Conservation (phyloP, 2,329 filamentous ascomycete genomes). For the Fragosphaeria purpurea region DNA sequence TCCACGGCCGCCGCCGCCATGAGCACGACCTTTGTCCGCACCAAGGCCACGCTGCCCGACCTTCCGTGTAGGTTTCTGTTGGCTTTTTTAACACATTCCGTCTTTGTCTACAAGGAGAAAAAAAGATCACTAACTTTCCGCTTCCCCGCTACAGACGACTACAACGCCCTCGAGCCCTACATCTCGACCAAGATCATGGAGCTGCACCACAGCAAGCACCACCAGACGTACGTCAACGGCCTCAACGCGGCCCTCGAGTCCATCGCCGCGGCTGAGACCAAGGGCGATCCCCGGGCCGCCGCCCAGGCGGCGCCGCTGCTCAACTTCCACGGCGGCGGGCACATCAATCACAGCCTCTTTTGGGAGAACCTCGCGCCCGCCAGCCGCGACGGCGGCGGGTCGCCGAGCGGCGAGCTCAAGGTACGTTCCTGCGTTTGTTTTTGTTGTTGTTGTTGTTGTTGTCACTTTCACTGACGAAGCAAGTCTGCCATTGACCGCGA, state of each 20-base stretch:
- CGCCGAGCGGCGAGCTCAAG: conserved; percentile 52
- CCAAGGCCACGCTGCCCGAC: conserved; percentile 89
- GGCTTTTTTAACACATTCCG: not conserved
- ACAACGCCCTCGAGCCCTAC: conserved; percentile 80
- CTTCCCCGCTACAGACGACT: conserved; percentile 59
- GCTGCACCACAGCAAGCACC: conserved; percentile 70
- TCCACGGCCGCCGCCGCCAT: conserved; percentile 55
- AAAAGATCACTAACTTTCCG: too few species aligned
- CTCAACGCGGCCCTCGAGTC: conserved; percentile 57
- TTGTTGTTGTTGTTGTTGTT: not conserved
- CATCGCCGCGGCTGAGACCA: conserved; percentile 51
- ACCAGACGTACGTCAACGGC: conserved; percentile 68
- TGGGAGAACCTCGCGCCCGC: conserved; percentile 76
- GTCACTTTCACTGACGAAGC: not conserved
- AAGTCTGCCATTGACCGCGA: conserved; percentile 51
- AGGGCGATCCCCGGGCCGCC: conserved; percentile 47
- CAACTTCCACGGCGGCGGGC: conserved; percentile 84
- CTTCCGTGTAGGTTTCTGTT: conserved; percentile 43
- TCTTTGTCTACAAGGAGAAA: too few species aligned
- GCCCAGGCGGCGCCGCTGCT: conserved; percentile 45
- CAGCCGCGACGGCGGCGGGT: conserved; percentile 50
- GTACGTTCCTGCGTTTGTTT: conserved; percentile 19
- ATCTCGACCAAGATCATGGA: conserved; percentile 75
- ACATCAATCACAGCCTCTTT: conserved; percentile 89
- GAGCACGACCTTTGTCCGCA: conserved; percentile 66